Percentiles rank a stretch among this genome's conserved stretches.
These are phyloP conservation scores for Punctularia strigosozonata DNA, from an alignment of 768 basidiomycete species.

Conservation along the genomic window DNA sequence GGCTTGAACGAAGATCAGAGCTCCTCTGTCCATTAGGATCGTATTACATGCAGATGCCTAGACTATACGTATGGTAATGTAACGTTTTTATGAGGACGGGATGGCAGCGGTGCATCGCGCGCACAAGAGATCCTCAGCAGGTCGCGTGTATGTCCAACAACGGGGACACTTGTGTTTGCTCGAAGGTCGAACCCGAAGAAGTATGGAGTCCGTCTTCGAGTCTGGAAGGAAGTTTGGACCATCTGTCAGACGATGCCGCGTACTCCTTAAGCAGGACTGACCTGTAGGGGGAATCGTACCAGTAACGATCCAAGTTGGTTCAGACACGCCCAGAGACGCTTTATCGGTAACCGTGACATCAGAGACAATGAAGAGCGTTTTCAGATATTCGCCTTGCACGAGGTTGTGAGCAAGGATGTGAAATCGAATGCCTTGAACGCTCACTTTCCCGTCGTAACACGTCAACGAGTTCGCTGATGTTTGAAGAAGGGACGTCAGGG, in stretches of 20 bases:
- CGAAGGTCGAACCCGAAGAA: conserved; percentile 52
- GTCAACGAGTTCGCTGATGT: no score
- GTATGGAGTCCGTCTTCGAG: conserved; percentile 21
- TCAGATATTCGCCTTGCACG: conserved; percentile 47
- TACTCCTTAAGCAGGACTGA: no score
- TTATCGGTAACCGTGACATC: conserved; percentile 43
- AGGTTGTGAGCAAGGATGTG: not conserved
- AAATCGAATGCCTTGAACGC: conserved; percentile 1
- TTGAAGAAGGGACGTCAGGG: conserved; percentile 18
- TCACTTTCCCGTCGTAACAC: conserved; percentile 33
- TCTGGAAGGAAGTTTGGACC: no score
- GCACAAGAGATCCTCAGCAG: conserved; percentile 44
- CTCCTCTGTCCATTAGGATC: no score
- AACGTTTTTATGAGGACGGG: no score
- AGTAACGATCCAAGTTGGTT: conserved; percentile 39
- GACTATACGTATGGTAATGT: no score
- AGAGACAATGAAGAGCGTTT: conserved; percentile 75
- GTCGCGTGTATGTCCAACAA: conserved; percentile 75
- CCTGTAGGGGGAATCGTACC: conserved; percentile 33
- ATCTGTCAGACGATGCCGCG: no score
- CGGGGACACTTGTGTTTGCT: conserved; percentile 67
- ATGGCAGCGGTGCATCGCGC: conserved; percentile 42
- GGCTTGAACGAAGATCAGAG: no score
- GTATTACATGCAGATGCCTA: no score
- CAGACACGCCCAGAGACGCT: conserved; percentile 24